A percentile compares a stretch with the other conserved stretches of the same genome.
Evolutionary conservation across 441 rosid species (phyloP).

Genomic region (Gossypium trilobum): DNA sequence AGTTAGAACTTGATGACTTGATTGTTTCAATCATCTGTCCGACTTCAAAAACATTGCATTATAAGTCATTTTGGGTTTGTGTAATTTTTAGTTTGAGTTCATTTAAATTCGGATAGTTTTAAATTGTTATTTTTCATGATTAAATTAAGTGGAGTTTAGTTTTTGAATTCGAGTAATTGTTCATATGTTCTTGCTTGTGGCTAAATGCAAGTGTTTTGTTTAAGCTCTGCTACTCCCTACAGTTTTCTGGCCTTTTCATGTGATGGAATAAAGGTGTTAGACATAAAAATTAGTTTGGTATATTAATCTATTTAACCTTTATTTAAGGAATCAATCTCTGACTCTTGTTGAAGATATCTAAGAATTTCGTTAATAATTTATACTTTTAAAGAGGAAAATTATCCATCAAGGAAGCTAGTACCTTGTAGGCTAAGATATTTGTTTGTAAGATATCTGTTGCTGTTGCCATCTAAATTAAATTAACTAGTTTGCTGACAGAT

Average conservation of each 20-base stretch:
- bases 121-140: no score
- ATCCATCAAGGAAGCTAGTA: slow-evolving; percentile 17
- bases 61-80: no score
- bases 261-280: slow-evolving; percentile 16
- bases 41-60: no score
- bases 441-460: no score
- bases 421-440: not conserved
- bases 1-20: no score
- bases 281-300: not conserved
- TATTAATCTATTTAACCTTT: not conserved
- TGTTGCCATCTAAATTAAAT: not conserved
- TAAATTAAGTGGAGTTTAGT: no score
- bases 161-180: not conserved
- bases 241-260: slow-evolving; percentile 7
- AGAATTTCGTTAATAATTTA: not conserved
- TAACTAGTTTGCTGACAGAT: slow-evolving; percentile 21
- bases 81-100: no score
- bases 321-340: not conserved
- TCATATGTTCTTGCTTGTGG: slow-evolving; percentile 6
- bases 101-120: no score
- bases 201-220: slow-evolving; percentile 4
- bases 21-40: no score
- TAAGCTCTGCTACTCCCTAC: not conserved
- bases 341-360: not conserved
- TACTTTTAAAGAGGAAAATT: not conserved